phyloP scores from a whole-genome alignment of 75 land plant species.

The Selaginella tamariscina region DNA sequence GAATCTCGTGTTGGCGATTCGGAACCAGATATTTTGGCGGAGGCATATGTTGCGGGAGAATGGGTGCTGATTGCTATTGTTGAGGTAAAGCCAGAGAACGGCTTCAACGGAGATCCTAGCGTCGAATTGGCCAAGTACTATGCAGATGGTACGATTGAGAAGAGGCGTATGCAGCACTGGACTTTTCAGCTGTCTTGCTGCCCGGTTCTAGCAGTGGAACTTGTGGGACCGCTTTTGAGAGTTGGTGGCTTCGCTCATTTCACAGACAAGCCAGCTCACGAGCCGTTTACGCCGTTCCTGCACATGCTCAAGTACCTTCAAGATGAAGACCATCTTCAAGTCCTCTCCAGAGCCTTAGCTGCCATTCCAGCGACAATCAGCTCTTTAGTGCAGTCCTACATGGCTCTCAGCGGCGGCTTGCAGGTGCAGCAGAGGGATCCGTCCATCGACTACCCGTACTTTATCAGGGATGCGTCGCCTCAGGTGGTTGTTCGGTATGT shows the following conservation, averaged over 20 bases:
- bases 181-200: neutral
- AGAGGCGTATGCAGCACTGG: neutral
- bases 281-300: neutral
- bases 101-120: slow-evolving; percentile 1
- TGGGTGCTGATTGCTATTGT: neutral
- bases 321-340: neutral
- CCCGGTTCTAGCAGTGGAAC: slow-evolving; percentile 1
- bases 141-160: neutral
- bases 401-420: slow-evolving; percentile 2
- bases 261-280: neutral
- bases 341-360: slow-evolving; percentile 1
- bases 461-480: neutral
- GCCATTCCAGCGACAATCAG: slow-evolving; percentile 3
- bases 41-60: slow-evolving; percentile 1
- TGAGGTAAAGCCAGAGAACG: neutral
- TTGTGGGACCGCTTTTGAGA: neutral
- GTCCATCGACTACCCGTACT: slow-evolving; percentile 1
- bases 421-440: neutral
- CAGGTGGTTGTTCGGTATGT: neutral
- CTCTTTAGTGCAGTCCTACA: slow-evolving; percentile 1
- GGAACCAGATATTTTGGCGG: neutral
- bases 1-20: neutral
- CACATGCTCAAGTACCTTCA: slow-evolving; percentile 1
- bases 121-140: slow-evolving; percentile 3
- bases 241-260: neutral